A percentile compares a stretch with the other conserved stretches of the same genome.
Evolutionary conservation across 1,284 basidiomycete genomes (phyloP).

Genomic region (Malassezia furfur): DNA sequence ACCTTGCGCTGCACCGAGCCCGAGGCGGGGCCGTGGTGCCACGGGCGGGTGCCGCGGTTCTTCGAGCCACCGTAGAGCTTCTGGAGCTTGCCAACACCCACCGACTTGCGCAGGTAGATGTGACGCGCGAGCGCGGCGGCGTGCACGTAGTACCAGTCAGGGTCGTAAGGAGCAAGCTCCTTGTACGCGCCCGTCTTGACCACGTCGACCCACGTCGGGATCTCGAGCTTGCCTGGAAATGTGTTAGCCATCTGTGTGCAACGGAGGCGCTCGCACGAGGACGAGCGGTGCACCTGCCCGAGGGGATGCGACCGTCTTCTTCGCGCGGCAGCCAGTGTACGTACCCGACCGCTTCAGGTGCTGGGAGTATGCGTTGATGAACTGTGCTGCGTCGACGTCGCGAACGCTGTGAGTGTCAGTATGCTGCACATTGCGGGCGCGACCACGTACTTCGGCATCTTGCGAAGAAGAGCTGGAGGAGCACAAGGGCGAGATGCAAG

Average conservation of each 20-base stretch:
- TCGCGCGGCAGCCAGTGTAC: conserved; percentile 12
- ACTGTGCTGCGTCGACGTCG: conserved; percentile 63
- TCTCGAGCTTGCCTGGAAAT: conserved; percentile 72
- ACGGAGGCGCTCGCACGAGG: background rate
- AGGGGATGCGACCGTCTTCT: no score
- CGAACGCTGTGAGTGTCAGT: conserved; percentile 37
- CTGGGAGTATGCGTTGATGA: conserved; percentile 81
- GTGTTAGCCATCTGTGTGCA: conserved; percentile 3
- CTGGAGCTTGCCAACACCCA: conserved; percentile 86
- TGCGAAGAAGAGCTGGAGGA: conserved; percentile 11
- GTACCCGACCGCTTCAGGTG: conserved; percentile 80
- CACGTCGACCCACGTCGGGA: conserved; percentile 96
- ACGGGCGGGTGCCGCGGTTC: conserved; percentile 73
- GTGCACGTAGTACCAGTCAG: conserved; percentile 98
- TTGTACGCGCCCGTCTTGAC: conserved; percentile 98
- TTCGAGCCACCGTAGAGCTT: conserved; percentile 96
- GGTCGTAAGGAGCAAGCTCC: conserved; percentile 97
- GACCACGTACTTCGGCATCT: conserved; percentile 40
- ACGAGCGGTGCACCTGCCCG: background rate
- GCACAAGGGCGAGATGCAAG: conserved; percentile 13
- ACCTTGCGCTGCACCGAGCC: conserved; percentile 57
- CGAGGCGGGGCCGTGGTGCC: conserved; percentile 82
- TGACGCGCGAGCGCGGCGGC: conserved; percentile 95
- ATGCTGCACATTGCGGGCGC: conserved; percentile 9
- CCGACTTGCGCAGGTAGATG: conserved; percentile 99